phyloP scores from a whole-genome alignment of 306 rosid genomes.

The Quercus rubra region DNA sequence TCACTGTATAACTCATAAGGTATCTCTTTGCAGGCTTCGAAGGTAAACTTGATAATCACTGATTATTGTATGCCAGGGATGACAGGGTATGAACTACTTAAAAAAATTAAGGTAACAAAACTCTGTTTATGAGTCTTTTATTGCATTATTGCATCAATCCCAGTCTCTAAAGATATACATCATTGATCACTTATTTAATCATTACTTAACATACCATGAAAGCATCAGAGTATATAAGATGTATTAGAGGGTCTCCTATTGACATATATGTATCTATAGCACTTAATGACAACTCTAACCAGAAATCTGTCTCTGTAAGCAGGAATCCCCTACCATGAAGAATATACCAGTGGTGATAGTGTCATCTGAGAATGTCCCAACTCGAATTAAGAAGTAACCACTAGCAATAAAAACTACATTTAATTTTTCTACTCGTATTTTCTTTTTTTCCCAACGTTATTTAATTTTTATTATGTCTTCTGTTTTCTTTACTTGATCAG shows the following conservation, averaged over 20 bases:
- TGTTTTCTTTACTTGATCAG: constrained; percentile 2
- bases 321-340: constrained; percentile 32
- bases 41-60: constrained; percentile 28
- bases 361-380: constrained; percentile 26
- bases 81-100: constrained; percentile 32
- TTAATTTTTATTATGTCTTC: background rate
- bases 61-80: constrained; percentile 36
- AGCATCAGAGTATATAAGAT: background rate
- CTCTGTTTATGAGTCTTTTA: background rate
- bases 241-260: background rate
- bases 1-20: background rate
- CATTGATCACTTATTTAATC: background rate
- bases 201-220: background rate
- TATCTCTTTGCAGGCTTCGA: constrained; percentile 4
- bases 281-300: background rate
- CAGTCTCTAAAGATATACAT: background rate
- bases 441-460: background rate
- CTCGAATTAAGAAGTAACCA: constrained; percentile 24
- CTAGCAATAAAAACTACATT: background rate
- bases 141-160: background rate
- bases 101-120: constrained; percentile 25
- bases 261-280: background rate
- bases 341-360: constrained; percentile 25
- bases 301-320: background rate
- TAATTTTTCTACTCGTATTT: background rate